Evolutionary conservation across 2,329 filamentous ascomycete genomes (phyloP).

Genomic region (Didymella pinodella): DNA sequence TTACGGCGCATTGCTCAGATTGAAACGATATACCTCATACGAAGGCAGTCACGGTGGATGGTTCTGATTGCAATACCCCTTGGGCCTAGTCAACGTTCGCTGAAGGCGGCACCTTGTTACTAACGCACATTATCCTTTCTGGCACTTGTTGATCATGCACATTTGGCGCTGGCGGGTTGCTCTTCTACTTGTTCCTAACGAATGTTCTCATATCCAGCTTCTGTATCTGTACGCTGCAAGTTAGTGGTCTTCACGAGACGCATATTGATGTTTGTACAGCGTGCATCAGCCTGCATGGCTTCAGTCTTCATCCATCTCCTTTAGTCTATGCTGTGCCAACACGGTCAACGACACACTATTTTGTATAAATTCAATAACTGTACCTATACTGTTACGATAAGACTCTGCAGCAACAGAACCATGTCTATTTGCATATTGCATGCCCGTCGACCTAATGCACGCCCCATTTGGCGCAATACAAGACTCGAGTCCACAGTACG

Average conservation of each 20-base stretch:
- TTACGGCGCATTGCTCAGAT: conserved; percentile 6
- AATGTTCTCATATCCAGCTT: conserved; percentile 1
- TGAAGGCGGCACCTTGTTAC: conserved; percentile 18
- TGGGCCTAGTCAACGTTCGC: conserved; percentile 20
- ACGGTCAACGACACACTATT: conserved; percentile 1
- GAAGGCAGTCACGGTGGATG: conserved; percentile 25
- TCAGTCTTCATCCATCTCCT: not conserved
- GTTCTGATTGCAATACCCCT: conserved; percentile 32
- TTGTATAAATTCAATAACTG: conserved; percentile 10
- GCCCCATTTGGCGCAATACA: not conserved
- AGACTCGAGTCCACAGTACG: not conserved
- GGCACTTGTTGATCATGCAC: not conserved
- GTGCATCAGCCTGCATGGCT: conserved; percentile 5
- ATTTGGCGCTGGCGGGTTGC: conserved; percentile 3
- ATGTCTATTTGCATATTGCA: not conserved
- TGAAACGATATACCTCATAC: conserved; percentile 21
- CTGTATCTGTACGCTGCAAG: not conserved
- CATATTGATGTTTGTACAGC: conserved; percentile 1
- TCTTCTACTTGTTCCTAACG: conserved; percentile 4
- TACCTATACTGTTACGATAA: not conserved
- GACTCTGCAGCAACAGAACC: not conserved
- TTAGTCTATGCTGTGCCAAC: not conserved
- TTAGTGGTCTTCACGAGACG: not conserved
- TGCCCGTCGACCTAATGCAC: not conserved
- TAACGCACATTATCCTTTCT: not conserved